Evolutionary conservation across 2,329 filamentous ascomycete genomes (phyloP).

Genomic region (Tolypocladium album): DNA sequence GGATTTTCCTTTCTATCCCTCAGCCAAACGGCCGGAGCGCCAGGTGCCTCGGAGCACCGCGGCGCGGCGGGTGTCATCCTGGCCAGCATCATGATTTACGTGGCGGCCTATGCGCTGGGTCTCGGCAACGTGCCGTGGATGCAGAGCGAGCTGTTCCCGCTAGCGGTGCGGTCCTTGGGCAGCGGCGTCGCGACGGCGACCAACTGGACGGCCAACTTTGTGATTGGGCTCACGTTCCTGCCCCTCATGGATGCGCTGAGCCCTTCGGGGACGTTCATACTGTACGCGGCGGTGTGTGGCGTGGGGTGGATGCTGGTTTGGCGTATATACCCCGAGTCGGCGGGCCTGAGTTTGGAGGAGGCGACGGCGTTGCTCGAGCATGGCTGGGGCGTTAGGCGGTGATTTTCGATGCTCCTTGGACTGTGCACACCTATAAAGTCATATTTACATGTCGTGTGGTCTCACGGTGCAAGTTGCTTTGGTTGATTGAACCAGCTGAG

Average conservation of each 20-base stretch:
- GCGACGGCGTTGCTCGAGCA: constrained; percentile 59
- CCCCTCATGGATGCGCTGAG: constrained; percentile 72
- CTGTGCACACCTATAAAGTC: neutral
- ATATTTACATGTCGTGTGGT: neutral
- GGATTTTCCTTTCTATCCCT: constrained; percentile 59
- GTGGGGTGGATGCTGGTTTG: constrained; percentile 59
- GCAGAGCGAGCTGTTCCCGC: constrained; percentile 83
- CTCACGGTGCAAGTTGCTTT: neutral
- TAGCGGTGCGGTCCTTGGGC: constrained; percentile 61
- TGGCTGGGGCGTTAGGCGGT: constrained; percentile 58
- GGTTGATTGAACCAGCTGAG: too few species aligned
- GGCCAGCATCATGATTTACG: constrained; percentile 68
- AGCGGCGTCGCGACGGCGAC: constrained; percentile 67
- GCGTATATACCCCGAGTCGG: constrained; percentile 77
- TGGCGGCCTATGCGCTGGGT: constrained; percentile 75
- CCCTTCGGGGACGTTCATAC: constrained; percentile 65
- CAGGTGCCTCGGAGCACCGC: constrained; percentile 8
- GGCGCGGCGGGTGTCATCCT: constrained; percentile 51
- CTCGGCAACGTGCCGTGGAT: constrained; percentile 94
- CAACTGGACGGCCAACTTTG: constrained; percentile 80
- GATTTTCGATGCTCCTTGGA: neutral
- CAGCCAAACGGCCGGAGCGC: constrained; percentile 11
- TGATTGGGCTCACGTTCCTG: constrained; percentile 78
- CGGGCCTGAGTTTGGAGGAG: constrained; percentile 71
- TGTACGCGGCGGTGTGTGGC: constrained; percentile 66